phyloP scores from a whole-genome alignment of 768 basidiomycete species.

The Boletus sensibilis region DNA sequence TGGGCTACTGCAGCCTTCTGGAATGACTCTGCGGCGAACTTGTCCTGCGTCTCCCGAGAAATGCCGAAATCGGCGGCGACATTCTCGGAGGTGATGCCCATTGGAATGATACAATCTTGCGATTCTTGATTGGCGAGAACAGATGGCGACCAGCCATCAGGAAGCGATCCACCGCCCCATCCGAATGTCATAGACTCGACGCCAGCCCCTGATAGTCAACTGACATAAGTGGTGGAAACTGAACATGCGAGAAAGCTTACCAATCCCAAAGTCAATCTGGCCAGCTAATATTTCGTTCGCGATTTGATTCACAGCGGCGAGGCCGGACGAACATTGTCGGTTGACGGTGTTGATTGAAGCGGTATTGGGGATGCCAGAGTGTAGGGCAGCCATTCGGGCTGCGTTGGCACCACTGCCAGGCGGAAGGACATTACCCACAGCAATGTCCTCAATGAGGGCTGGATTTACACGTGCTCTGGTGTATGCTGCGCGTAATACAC shows the following conservation, averaged over 20 bases:
- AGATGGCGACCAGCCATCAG: constrained; percentile 60
- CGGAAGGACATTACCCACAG: constrained; percentile 87
- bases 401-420: constrained; percentile 78
- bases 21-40: constrained; percentile 82
- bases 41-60: constrained; percentile 75
- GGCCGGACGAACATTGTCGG: constrained; percentile 86
- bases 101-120: constrained; percentile 79
- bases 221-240: constrained; percentile 1
- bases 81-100: constrained; percentile 96
- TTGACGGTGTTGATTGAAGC: constrained; percentile 80
- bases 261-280: constrained; percentile 89
- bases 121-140: constrained; percentile 67
- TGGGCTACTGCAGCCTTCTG: constrained; percentile 79
- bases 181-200: constrained; percentile 90
- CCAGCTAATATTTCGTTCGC: constrained; percentile 76
- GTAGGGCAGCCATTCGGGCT: constrained; percentile 85
- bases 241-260: constrained; percentile 39
- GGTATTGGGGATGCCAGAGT: constrained; percentile 80
- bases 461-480: constrained; percentile 70
- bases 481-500: constrained; percentile 74
- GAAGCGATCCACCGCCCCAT: constrained; percentile 57
- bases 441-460: constrained; percentile 77
- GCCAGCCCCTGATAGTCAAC: constrained; percentile 58
- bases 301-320: constrained; percentile 79
- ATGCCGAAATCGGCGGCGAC: constrained; percentile 77